Base-by-base conservation (phyloP, 2,329 filamentous ascomycete species). In the Emmonsiellopsis sp. region DNA sequence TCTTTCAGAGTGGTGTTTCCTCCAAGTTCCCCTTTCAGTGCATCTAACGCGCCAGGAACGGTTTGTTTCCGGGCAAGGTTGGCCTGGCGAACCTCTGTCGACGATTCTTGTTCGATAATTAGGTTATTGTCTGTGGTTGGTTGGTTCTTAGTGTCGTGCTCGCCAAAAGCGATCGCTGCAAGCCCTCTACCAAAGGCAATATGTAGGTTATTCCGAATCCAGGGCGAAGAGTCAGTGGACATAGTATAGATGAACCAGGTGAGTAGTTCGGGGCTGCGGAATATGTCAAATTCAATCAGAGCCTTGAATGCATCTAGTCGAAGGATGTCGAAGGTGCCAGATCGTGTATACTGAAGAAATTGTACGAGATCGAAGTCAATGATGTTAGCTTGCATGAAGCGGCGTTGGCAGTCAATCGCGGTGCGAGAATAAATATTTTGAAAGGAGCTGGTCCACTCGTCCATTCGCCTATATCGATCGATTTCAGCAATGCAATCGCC, bases 371-470 rank as follows among this genome's bases (percentile, higher is more conserved):
- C 78, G 52, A 76, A 66, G 8, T 77, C 74, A 43, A 78, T 72
- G 37, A 81, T 72, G 9, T 75, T 75, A 6, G 75, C 76, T 56
- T 77, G 71, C 57, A 78, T 77, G 14, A 85, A 69, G 58, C 74
- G 74, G 56, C 76, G 70, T 55, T 81, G 74, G 65, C 81, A 84
- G n/a, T 79, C 73, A 14, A 85, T 70, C 17, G 81, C 81, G 10
- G 82, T 81, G 10, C 74, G 74, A 1, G 82, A 80, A 63, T 83
- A 83, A 27, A 84, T 68, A 58, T 85, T 85, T 53, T 84, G 81
- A 61, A 78, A 84, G 0, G 82, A 84, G 40, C 80, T 77, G 2
- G 82, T 81, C 81, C 81, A 85, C 64, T 85, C 82, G 59, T 85
- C 82, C 63, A 85, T 79, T 37, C 82, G 74, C 52, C 82, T 73